Percentiles rank a stretch among this genome's conserved stretches.
Evolutionary conservation across 495 filamentous ascomycete species (phyloP).

Genomic region (Penicillium bialowiezense): DNA sequence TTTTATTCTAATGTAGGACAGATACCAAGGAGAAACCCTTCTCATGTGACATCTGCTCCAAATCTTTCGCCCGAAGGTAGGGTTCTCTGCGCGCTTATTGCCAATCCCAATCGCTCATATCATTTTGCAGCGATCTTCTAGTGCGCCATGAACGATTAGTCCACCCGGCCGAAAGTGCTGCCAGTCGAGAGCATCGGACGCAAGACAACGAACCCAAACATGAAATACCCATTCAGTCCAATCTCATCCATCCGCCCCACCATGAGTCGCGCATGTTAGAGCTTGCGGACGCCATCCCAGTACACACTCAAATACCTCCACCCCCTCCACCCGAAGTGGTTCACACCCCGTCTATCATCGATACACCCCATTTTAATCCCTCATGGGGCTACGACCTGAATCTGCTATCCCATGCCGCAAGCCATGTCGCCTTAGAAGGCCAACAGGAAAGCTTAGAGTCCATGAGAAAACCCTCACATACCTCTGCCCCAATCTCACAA

Average conservation of each 20-base stretch:
- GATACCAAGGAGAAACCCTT: conserved; percentile 57
- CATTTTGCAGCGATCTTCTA: conserved; percentile 57
- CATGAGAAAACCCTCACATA: conserved; percentile 38
- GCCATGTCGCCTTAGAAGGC: conserved; percentile 48
- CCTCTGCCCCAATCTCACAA: conserved; percentile 30
- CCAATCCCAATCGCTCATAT: conserved; percentile 26
- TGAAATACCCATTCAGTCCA: conserved; percentile 37
- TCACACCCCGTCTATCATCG: conserved; percentile 42
- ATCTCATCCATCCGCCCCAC: conserved; percentile 38
- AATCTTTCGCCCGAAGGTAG: conserved; percentile 52
- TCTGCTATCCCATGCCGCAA: conserved; percentile 48
- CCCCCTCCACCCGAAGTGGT: conserved; percentile 37
- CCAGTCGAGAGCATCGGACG: conserved; percentile 42
- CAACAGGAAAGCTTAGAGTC: conserved; percentile 46
- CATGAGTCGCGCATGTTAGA: conserved; percentile 50
- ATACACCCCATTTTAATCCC: conserved; percentile 47
- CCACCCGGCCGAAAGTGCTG: conserved; percentile 58
- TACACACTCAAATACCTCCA: conserved; percentile 38
- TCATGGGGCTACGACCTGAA: conserved; percentile 52
- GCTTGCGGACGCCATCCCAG: conserved; percentile 43
- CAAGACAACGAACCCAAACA: conserved; percentile 29
- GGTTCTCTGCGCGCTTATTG: neutral
- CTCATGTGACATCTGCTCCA: conserved; percentile 50
- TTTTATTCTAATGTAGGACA: conserved; percentile 29
- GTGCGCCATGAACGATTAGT: conserved; percentile 73